phyloP scores from a whole-genome alignment of 1,284 basidiomycete species.

The Puccinia hordei region DNA sequence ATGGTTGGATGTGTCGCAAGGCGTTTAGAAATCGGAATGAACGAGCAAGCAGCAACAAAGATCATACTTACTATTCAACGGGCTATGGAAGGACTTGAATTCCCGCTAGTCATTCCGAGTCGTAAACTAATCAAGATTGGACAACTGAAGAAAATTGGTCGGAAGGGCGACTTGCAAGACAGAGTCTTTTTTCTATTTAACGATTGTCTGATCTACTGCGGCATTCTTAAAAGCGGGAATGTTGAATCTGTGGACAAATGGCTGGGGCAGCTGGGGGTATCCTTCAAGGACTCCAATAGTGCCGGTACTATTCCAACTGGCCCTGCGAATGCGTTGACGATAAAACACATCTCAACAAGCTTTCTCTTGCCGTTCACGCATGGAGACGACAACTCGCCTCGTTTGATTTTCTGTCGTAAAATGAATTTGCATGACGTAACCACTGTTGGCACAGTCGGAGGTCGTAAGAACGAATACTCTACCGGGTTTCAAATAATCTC shows the following conservation, averaged over 20 bases:
- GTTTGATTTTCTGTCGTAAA: slow-evolving; percentile 42
- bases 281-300: background rate
- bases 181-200: slow-evolving; percentile 77
- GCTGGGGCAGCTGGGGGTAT: slow-evolving; percentile 9
- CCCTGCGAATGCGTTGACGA: background rate
- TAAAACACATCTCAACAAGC: slow-evolving; percentile 19
- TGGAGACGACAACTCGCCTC: slow-evolving; percentile 40
- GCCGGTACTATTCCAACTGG: background rate
- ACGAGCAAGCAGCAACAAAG: slow-evolving; percentile 73
- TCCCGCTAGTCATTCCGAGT: slow-evolving; percentile 74
- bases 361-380: slow-evolving; percentile 21
- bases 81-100: slow-evolving; percentile 71
- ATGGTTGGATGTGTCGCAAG: slow-evolving; percentile 78
- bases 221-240: slow-evolving; percentile 13
- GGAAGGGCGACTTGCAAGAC: slow-evolving; percentile 56
- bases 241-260: slow-evolving; percentile 42
- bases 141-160: slow-evolving; percentile 57
- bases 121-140: slow-evolving; percentile 74
- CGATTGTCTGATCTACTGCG: slow-evolving; percentile 73
- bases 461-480: background rate
- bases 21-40: slow-evolving; percentile 75
- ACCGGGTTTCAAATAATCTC: slow-evolving; percentile 43
- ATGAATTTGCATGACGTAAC: slow-evolving; percentile 37
- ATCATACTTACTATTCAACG: slow-evolving; percentile 74
- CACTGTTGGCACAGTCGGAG: slow-evolving; percentile 27